These are phyloP conservation scores for Vicia sativa DNA, from an alignment of 306 rosid species.

Conservation along the genomic window DNA sequence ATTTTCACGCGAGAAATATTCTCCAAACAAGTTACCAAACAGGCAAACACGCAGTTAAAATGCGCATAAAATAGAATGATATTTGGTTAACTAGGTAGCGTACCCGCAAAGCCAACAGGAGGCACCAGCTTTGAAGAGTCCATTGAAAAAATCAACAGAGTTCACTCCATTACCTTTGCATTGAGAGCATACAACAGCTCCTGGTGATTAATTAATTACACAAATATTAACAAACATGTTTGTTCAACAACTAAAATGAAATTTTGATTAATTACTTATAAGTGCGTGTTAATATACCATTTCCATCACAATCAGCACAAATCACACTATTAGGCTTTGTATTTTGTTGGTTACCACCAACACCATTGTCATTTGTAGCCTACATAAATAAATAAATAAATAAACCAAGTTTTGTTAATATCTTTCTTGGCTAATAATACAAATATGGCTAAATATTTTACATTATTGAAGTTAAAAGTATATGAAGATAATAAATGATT, in stretches of 20 bases:
- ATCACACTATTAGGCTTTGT: conserved; percentile 72
- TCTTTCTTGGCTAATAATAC: neutral
- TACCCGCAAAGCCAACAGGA: conserved; percentile 68
- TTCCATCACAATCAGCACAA: conserved; percentile 83
- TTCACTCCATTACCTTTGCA: conserved; percentile 62
- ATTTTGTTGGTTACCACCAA: conserved; percentile 39
- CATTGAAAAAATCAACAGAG: conserved; percentile 54
- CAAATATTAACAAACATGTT: neutral
- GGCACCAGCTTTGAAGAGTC: conserved; percentile 58
- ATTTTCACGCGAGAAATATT: no score
- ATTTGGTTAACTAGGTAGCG: neutral
- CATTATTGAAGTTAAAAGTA: neutral
- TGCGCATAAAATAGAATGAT: neutral
- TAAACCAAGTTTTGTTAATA: neutral
- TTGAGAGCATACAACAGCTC: conserved; percentile 60
- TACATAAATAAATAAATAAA: conserved; percentile 18
- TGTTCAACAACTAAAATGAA: neutral
- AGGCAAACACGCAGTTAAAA: neutral
- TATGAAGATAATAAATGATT: neutral
- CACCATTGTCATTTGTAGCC: conserved; percentile 46
- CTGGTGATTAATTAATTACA: conserved; percentile 35
- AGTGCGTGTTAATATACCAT: conserved; percentile 49
- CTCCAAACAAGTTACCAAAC: no score
- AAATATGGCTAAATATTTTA: neutral
- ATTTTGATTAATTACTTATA: neutral